Evolutionary conservation across 2,329 filamentous ascomycete species (phyloP), one percentile per base, ranked within the genome.

Genomic region (Cordyceps tenuipes): DNA sequence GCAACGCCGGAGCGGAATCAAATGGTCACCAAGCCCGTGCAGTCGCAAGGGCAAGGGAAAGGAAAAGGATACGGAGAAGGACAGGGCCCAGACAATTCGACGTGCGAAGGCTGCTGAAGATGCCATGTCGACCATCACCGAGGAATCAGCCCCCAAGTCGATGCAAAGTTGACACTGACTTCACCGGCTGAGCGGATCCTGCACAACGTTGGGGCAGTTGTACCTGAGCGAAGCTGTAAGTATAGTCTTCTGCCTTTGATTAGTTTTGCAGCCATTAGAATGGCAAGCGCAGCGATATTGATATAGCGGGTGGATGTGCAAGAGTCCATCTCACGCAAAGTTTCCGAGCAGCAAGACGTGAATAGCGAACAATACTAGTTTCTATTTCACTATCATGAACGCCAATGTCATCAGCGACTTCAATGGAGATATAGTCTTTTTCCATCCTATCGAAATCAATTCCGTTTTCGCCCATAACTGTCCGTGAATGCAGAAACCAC

Each of bases 401-500:
- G 70, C 69, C 71, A 70, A 74, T 73, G 72, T 73, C 73, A 73
- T 76, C 72, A 76, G 70, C 71, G 71, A 74, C 72, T 70, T 76
- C 73, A 73, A 71, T 74, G 74, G 73, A 73, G 70, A 70, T 69
- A 68, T 69, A 10, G 13, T 36, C 7, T 71, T 51, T 63, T 71
- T 69, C 70, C 72, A 72, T 70, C 76, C 76, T 77, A 79, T 73
- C 75, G 80, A 77, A 79, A 78, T 78, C 78, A 76, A 75, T 76
- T 77, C 79, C 41, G 34, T 36, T 76, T 82, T 82, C 79, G 79
- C 80, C 79, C 72, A 62, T 74, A 77, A 77, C 71, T 73, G 71
- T 78, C 79, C 79, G 75, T 81, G 77, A 81, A 82, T 82, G 79
- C 79, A 80, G 76, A 75, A 77, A 79, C 76, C 77, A 76, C 77